Percentiles rank a stretch among this genome's conserved stretches.
These are phyloP conservation scores for Scheffersomyces titani DNA, from an alignment of 1,139 yeast genomes.

Conservation along the genomic window DNA sequence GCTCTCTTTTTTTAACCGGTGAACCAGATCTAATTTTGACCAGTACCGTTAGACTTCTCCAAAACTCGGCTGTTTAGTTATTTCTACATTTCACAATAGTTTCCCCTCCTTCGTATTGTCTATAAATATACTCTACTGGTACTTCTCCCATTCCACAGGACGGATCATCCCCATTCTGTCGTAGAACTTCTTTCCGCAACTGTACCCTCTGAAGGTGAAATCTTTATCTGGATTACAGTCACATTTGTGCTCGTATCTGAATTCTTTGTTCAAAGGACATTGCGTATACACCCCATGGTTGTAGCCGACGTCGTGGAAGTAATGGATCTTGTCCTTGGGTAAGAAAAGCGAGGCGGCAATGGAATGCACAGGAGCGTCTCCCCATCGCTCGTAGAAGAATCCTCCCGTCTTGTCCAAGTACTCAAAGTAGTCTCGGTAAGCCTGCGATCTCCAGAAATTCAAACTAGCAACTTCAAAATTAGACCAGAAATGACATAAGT, in stretches of 20 bases:
- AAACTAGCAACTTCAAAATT: conserved; percentile 84
- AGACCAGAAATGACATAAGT: conserved; percentile 90
- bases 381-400: conserved; percentile 94
- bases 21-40: too few relatives aligned
- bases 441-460: conserved; percentile 71
- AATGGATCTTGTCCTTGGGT: conserved; percentile 67
- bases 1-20: too few relatives aligned
- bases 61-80: too few relatives aligned
- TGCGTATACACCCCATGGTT: conserved; percentile 66
- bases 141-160: conserved; percentile 43
- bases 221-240: conserved; percentile 51
- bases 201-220: conserved; percentile 55
- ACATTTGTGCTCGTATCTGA: conserved; percentile 49
- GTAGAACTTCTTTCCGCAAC: conserved; percentile 54
- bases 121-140: conserved; percentile 1
- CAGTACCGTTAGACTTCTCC: too few relatives aligned
- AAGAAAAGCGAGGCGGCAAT: conserved; percentile 76
- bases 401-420: conserved; percentile 77
- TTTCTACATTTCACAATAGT: background rate
- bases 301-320: conserved; percentile 82
- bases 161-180: conserved; percentile 44
- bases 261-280: conserved; percentile 52
- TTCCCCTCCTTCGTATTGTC: background rate
- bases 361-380: conserved; percentile 92
- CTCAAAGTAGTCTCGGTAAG: conserved; percentile 69